Base-by-base conservation (phyloP, 169 alveolate species). In the Theileria orientalis region DNA sequence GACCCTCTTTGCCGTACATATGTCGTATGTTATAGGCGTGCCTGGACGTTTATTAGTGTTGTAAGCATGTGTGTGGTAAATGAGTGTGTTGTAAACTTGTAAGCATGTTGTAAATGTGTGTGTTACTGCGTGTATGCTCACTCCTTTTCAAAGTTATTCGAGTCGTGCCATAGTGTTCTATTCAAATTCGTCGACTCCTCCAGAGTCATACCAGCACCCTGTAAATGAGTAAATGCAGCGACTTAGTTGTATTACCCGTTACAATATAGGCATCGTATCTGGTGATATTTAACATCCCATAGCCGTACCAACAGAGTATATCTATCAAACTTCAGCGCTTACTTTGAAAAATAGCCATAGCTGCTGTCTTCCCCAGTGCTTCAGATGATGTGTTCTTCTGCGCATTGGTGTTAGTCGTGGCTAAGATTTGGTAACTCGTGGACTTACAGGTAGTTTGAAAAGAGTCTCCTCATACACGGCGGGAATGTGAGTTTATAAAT, bases 1-100 rank as follows among this genome's bases (percentile, higher is more conserved):
- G 92, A 19, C 98, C 98, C 83, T 93, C 98, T 74, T 92, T 90
- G 3, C 98, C 98, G 89, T 96, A 96, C 64, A 94, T 90, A 83
- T 96, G 97, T 3, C 97, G 86, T 47, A 96, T 91, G 82, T 86
- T 94, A 89, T 96, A 96, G 59, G 93, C 93, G 76, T 94, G 96
- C 74, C 90, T 83, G n/a, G 46, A 78, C 16, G n/a, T 46, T 11
- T 2, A 47, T 3, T 21, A 5, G 19, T 25, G 0, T 32, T 8
- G 14, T 14, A 56, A 29, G 21, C 21, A 27, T 13, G 44, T 23
- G 7, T 16, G 21, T 27, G 3, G 14, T 56, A 9, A 56, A 6
- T 56, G 6, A 2, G 9, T 7, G 5, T 37, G 44, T 37, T 37
- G 44, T 37, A 13, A 42, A 42, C 19, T 13, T 13, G 16, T 42